Conservation (phyloP, 1,139 yeast species). For the Zygoascus sp. region DNA sequence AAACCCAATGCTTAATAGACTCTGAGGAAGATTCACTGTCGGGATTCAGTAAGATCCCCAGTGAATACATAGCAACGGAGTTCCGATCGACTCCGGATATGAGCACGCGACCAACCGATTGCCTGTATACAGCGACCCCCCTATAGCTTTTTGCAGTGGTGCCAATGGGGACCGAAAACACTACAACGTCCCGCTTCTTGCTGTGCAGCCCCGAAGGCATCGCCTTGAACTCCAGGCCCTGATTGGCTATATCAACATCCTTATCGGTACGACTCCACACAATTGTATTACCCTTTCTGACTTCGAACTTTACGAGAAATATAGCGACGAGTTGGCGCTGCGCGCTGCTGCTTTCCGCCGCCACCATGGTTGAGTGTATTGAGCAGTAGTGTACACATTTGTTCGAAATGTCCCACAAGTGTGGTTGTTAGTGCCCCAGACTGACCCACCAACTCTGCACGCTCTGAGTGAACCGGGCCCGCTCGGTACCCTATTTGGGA, state of each 20-base stretch:
- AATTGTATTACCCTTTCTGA: constrained; percentile 55
- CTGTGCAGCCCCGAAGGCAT: constrained; percentile 86
- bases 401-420: not conserved
- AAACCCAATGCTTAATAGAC: constrained; percentile 50
- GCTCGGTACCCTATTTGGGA: too few relatives aligned
- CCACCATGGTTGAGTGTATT: too few relatives aligned
- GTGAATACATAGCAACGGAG: constrained; percentile 29
- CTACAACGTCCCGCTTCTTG: constrained; percentile 47
- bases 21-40: not conserved
- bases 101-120: constrained; percentile 21
- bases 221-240: constrained; percentile 61
- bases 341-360: too few relatives aligned
- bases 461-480: too few relatives aligned
- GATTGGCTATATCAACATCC: constrained; percentile 16
- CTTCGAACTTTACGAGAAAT: constrained; percentile 62
- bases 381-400: too few relatives aligned
- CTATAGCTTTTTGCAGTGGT: not conserved
- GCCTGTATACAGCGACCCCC: constrained; percentile 49
- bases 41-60: constrained; percentile 25
- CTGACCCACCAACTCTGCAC: too few relatives aligned
- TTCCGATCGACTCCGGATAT: constrained; percentile 18
- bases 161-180: constrained; percentile 1
- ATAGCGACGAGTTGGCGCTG: constrained; percentile 35
- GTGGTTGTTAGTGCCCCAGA: too few relatives aligned
- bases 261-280: constrained; percentile 44